Evolutionary conservation across 176 grass and related monocot species (phyloP).

Genomic region (Elaeis guineensis): DNA sequence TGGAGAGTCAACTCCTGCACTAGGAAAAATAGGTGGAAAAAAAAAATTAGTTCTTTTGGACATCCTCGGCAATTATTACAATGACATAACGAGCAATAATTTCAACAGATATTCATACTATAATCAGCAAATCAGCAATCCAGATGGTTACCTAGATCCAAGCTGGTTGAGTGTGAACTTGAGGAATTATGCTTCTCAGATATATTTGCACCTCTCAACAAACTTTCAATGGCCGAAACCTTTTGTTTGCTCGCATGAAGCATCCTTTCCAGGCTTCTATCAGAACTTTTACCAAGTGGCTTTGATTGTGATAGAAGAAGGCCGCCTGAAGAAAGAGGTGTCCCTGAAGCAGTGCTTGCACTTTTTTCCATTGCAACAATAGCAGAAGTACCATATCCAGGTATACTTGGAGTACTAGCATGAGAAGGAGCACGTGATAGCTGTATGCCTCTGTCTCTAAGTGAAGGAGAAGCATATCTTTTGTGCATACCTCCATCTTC

Average conservation of each 20-base stretch:
- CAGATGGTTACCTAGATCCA: conserved; percentile 82
- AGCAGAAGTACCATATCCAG: conserved; percentile 86
- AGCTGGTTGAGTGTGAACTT: conserved; percentile 58
- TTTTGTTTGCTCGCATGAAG: conserved; percentile 97
- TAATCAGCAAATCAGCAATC: conserved; percentile 12
- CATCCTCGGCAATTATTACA: no score
- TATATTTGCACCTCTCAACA: conserved; percentile 75
- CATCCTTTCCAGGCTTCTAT: conserved; percentile 89
- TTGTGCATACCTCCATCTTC: conserved; percentile 95
- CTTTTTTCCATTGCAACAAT: conserved; percentile 97
- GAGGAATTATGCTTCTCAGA: conserved; percentile 71
- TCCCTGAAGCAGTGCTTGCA: conserved; percentile 55
- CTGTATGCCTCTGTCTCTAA: conserved; percentile 70
- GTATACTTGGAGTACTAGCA: conserved; percentile 38
- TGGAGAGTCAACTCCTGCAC: conserved; percentile 89
- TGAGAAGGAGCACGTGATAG: conserved; percentile 53
- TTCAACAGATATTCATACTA: no score
- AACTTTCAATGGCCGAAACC: conserved; percentile 97
- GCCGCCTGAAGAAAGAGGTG: conserved; percentile 57
- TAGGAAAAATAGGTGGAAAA: conserved; percentile 53
- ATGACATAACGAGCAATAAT: no score
- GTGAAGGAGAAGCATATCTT: conserved; percentile 77
- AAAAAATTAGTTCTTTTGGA: not conserved
- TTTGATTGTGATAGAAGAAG: conserved; percentile 71
- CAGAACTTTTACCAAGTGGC: conserved; percentile 44